Base-by-base conservation (phyloP, 805 yeast species). In the Saccharomycopsis amapae region DNA sequence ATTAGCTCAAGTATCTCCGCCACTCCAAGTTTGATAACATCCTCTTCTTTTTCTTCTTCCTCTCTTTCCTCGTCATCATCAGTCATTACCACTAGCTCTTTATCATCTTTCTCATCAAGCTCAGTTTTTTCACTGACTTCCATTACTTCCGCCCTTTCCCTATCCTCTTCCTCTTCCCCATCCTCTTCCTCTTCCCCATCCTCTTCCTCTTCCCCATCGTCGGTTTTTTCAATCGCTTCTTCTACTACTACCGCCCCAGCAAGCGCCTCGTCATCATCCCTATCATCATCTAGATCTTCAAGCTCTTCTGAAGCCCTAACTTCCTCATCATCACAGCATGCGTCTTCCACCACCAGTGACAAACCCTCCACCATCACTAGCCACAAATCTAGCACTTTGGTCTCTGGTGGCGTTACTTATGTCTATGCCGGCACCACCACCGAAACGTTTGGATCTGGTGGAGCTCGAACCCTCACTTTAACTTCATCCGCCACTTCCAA, bases 351-450 rank as follows among this genome's bases (percentile, higher is more conserved):
- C 10, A 22, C 35, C 5, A 12, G 42, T 7, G 17, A 6, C 9
- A 15, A 35, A n/a, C n/a, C 42, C n/a, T 15, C 42, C 17, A 30
- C 42, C 12, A 40, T 30, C 20, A 25, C 1, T 2, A n/a, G n/a
- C n/a, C n/a, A 3, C 24, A 23, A 36, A n/a, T 17, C 50, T 12
- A n/a, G 40, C 22, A 30, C 42, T 2, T n/a, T n/a, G n/a, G n/a
- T n/a, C n/a, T 24, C 45, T 19, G 31, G 22, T 19, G 50, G 25
- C 18, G 46, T 24, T 32, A 63, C 68, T 1, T 56, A 62, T 24
- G 47, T 63, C 4, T 51, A 65, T 18, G 56, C 61, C 23, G 64
- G 68, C 3, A 58, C 60, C 5, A 62, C 69, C 0, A 48, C 66
- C 1, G 54, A 60, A 42, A 54, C 60, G 1, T 57, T 68, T 0